phyloP scores from a whole-genome alignment of 2,329 filamentous ascomycete genomes.

The Exophiala viscosa region DNA sequence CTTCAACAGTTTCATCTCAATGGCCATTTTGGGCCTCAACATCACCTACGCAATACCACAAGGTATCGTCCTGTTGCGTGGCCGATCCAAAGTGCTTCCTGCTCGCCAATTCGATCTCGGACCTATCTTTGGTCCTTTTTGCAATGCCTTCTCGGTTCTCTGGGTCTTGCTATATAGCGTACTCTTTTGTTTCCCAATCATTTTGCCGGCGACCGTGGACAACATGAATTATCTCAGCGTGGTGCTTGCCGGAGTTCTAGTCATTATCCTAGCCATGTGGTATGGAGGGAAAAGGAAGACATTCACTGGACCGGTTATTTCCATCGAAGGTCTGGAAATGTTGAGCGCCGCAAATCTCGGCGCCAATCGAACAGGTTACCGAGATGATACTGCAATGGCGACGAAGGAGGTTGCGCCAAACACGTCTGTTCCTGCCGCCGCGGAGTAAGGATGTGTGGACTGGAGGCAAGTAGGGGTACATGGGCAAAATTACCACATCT shows the following conservation, averaged over 20 bases:
- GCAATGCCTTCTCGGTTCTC: slow-evolving; percentile 34
- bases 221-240: slow-evolving; percentile 50
- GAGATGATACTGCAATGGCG: too few relatives aligned
- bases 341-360: too few relatives aligned
- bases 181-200: slow-evolving; percentile 31
- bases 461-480: too few relatives aligned
- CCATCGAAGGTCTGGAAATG: too few relatives aligned
- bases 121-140: slow-evolving; percentile 29
- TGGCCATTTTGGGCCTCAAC: slow-evolving; percentile 18
- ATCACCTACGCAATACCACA: slow-evolving; percentile 31
- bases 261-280: slow-evolving; percentile 9
- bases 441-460: too few relatives aligned
- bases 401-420: too few relatives aligned
- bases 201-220: slow-evolving; percentile 39
- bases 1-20: slow-evolving; percentile 31
- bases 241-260: slow-evolving; percentile 35
- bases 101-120: slow-evolving; percentile 21
- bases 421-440: too few relatives aligned
- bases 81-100: slow-evolving; percentile 33
- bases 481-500: too few relatives aligned
- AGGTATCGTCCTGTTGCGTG: slow-evolving; percentile 40
- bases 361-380: too few relatives aligned
- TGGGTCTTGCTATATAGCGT: slow-evolving; percentile 32
- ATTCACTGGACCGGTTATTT: slow-evolving; percentile 5
- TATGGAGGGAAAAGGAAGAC: slow-evolving; percentile 9